These are phyloP conservation scores for Aureobasidium uvarum DNA, from an alignment of 2,329 filamentous ascomycete species.

Conservation along the genomic window DNA sequence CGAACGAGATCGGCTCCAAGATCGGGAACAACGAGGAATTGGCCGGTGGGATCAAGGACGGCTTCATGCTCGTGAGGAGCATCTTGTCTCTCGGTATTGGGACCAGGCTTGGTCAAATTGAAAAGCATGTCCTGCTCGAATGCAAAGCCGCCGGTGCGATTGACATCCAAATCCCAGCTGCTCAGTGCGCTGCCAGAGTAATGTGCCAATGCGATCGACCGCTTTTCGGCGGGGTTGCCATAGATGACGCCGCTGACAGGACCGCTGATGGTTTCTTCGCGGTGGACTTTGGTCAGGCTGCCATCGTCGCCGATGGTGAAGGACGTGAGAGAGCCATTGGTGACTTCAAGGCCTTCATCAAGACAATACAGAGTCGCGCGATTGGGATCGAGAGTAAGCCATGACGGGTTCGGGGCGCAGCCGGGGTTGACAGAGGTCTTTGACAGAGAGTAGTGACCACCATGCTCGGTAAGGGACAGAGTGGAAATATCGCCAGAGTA, in stretches of 20 bases:
- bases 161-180: conserved; percentile 53
- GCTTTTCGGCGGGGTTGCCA: conserved; percentile 38
- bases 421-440: conserved; percentile 46
- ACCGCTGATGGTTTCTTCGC: conserved; percentile 40
- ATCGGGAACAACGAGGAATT: conserved; percentile 42
- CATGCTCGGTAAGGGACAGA: conserved; percentile 38
- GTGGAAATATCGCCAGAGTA: conserved; percentile 49
- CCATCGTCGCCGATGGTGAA: conserved; percentile 43
- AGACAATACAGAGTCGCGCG: conserved; percentile 58
- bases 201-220: conserved; percentile 45
- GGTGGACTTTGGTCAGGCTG: conserved; percentile 39
- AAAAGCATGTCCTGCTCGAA: conserved; percentile 36
- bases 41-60: conserved; percentile 41
- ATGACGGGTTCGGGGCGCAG: conserved; percentile 58
- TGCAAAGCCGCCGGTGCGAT: conserved; percentile 45
- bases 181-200: conserved; percentile 44
- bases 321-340: conserved; percentile 52
- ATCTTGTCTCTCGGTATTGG: conserved; percentile 37
- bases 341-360: conserved; percentile 54
- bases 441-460: conserved; percentile 43
- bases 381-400: conserved; percentile 57
- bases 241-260: conserved; percentile 46
- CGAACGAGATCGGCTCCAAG: conserved; percentile 42
- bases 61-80: conserved; percentile 41
- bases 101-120: conserved; percentile 34